phyloP scores from a whole-genome alignment of 129 eudicot species.

The Flaveria brownii region DNA sequence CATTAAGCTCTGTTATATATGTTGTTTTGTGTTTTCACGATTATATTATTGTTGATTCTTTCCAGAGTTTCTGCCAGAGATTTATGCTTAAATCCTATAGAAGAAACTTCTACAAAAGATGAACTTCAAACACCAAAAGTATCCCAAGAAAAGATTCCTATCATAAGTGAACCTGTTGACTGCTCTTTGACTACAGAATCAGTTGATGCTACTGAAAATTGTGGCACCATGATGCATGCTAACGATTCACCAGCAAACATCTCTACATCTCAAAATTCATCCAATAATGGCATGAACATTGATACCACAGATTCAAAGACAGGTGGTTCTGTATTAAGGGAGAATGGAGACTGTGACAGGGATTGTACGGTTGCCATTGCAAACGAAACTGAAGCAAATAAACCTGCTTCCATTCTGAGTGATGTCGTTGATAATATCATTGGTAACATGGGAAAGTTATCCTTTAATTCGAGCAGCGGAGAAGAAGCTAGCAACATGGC shows the following conservation, averaged over 20 bases:
- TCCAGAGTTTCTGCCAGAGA: constrained; percentile 52
- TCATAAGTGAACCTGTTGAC: constrained; percentile 32
- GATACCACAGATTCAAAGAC: constrained; percentile 38
- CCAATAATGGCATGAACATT: constrained; percentile 26
- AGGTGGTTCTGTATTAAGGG: constrained; percentile 28
- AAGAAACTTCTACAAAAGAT: constrained; percentile 44
- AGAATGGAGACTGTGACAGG: constrained; percentile 21
- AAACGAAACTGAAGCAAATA: constrained; percentile 12
- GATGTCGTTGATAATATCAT: constrained; percentile 11
- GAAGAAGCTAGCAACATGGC: constrained; percentile 23
- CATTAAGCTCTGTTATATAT: neutral
- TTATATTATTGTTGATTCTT: neutral
- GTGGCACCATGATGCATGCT: constrained; percentile 24
- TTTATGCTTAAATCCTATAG: constrained; percentile 50
- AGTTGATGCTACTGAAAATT: constrained; percentile 25
- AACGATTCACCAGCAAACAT: constrained; percentile 20
- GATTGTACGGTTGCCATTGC: constrained; percentile 18
- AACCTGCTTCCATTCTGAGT: constrained; percentile 19
- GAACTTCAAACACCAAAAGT: constrained; percentile 28
- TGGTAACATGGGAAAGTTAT: constrained; percentile 1
- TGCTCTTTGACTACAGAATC: constrained; percentile 33
- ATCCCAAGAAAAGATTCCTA: constrained; percentile 29
- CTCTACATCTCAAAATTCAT: constrained; percentile 35
- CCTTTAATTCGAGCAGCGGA: constrained; percentile 10
- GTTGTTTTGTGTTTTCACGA: neutral